Base-by-base conservation (phyloP, 768 basidiomycete genomes). In the Xerocomus spinulosus region DNA sequence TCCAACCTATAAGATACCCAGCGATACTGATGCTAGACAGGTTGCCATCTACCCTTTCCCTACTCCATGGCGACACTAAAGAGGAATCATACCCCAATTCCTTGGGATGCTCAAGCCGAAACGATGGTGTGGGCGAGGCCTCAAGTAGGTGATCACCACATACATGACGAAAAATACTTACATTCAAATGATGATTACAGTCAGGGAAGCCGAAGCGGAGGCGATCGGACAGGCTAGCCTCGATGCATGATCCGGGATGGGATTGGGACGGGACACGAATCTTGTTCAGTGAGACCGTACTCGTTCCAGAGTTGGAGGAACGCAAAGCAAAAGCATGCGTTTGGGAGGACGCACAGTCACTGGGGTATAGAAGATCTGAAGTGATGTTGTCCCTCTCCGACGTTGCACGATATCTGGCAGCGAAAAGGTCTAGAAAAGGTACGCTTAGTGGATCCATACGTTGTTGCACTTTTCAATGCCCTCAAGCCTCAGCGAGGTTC, bases 241-340 rank as follows among this genome's bases (percentile, higher is more conserved):
- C 57, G 41, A 36, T 21, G 17, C 23, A 55, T 5, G 61, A 62
- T 29, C 34, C 37, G 10, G 58, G 53, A 26, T 62, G 60, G 58
- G 55, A 63, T 28, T 63, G 61, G 60, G 61, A 63, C 12, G 58
- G 52, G 36, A 42, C 29, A 10, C 52, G 26, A 21, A 12, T 63
- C 36, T 14, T 48, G 17, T 44, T 52, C 37, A 28, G 17, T 5
- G 45, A 44, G 17, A 36, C 34, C 9, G 17, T 15, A 6, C 6
- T 23, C 29, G 8, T 29, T 34, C n/a, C 33, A 0, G 35, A 52
- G n/a, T n/a, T n/a, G 24, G 50, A 47, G 15, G 54, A 45, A 24
- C 23, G 32, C n/a, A 21, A 36, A 18, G 41, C 15, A 41, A 45
- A 35, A 35, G n/a, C 18, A 8, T 33, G 42, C 15, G 9, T n/a